Conservation (phyloP, 352 stramenopile genomes). For the Globisporangium paroecandrum region DNA sequence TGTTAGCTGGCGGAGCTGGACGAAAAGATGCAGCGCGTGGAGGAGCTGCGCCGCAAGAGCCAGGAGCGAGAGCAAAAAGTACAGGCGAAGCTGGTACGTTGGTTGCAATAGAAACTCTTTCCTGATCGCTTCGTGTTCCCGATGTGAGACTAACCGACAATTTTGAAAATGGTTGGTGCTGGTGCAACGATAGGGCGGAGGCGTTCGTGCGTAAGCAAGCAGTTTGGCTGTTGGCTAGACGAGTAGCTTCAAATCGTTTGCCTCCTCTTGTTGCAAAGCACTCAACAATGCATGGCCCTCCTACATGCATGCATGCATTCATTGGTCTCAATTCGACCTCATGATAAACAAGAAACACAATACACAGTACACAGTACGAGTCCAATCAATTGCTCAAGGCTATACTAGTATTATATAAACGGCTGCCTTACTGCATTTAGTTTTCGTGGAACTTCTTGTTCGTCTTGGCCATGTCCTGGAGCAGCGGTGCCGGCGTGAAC, state of each 20-base stretch:
- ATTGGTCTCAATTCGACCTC: not conserved
- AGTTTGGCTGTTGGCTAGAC: not conserved
- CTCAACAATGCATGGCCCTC: not conserved
- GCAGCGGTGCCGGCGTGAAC: conserved; percentile 93
- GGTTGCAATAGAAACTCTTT: not conserved
- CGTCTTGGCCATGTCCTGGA: conserved; percentile 96
- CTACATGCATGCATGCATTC: not conserved
- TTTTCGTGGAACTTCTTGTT: conserved; percentile 97
- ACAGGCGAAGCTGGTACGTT: conserved; percentile 44
- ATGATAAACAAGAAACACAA: not conserved
- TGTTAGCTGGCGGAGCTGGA: conserved; percentile 62
- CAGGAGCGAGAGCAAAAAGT: conserved; percentile 63
- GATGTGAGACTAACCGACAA: not conserved
- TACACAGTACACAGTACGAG: not conserved
- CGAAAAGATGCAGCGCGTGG: conserved; percentile 74
- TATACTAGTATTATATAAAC: conserved; percentile 14
- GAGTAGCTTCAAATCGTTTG: not conserved
- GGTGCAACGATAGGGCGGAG: not conserved
- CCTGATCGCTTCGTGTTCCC: not conserved
- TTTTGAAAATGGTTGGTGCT: not conserved
- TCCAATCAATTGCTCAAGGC: conserved; percentile 1
- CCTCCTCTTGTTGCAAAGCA: not conserved
- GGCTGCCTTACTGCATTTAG: conserved; percentile 21
- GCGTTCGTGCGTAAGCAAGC: conserved; percentile 7
- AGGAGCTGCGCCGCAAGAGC: conserved; percentile 60